These are phyloP conservation scores for Penicillium sp. DNA, from an alignment of 2,329 filamentous ascomycete genomes.

Conservation along the genomic window DNA sequence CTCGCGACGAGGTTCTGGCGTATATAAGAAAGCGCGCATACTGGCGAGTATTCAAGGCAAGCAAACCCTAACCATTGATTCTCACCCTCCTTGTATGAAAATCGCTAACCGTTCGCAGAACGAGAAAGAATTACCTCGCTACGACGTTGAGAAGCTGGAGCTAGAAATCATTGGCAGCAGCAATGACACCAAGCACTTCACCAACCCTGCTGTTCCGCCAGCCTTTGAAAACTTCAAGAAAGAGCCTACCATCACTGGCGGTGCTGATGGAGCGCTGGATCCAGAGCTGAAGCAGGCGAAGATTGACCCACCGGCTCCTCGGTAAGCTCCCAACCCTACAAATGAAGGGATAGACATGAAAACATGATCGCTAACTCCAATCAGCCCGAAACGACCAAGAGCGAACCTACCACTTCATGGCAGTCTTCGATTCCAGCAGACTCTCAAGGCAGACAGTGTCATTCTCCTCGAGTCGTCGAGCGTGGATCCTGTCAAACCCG, in stretches of 20 bases:
- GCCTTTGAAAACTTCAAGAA: slow-evolving; percentile 11
- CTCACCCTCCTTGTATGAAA: no score
- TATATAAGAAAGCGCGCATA: slow-evolving; percentile 7
- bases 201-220: slow-evolving; percentile 2
- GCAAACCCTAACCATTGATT: background rate
- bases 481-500: slow-evolving; percentile 2
- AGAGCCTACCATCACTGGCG: slow-evolving; percentile 12
- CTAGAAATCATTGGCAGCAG: slow-evolving; percentile 14
- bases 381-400: slow-evolving; percentile 7
- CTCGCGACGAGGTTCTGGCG: slow-evolving; percentile 6
- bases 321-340: background rate
- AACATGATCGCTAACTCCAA: background rate
- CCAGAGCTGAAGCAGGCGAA: slow-evolving; percentile 11
- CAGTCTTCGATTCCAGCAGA: slow-evolving; percentile 1
- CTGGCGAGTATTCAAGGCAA: slow-evolving; percentile 11
- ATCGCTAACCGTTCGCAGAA: background rate
- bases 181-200: slow-evolving; percentile 12
- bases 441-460: slow-evolving; percentile 9
- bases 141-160: slow-evolving; percentile 13
- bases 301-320: background rate
- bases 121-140: slow-evolving; percentile 9
- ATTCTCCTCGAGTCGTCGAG: slow-evolving; percentile 9
- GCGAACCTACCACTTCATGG: slow-evolving; percentile 6
- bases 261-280: slow-evolving; percentile 12
- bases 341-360: background rate